Evolutionary conservation across 768 basidiomycete species (phyloP), one percentile per base, ranked within the genome.

Genomic region (Termitomyces sp.): DNA sequence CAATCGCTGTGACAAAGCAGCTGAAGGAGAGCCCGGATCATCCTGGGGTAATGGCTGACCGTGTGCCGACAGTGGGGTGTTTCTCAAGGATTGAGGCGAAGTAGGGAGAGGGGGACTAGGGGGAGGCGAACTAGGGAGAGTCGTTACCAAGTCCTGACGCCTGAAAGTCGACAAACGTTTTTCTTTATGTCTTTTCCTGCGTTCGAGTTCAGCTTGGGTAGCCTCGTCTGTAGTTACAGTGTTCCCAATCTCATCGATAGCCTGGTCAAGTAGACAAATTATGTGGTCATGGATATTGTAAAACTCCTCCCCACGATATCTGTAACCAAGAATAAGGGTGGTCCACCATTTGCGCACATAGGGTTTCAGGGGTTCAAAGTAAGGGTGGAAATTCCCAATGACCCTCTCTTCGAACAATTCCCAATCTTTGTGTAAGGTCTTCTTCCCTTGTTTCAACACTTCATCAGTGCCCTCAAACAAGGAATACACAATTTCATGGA

Each of bases 301-400:
- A 12, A 37, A 53, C 24, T 54, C 54, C 10, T 28, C 28, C 28
- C 28, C 44, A 2, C 26, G 44, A 10, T 45, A n/a, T 9, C 1
- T 10, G 17, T 45, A 28, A n/a, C 44, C 44, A 45, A 45, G 44
- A 45, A 28, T 8, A 6, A 54, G 45, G 46, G 19, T 54, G 6
- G 14, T 21, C 49, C 48, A 56, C 55, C 55, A 56, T n/a, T 26
- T 14, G 21, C 10, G 37, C 17, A 51, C 49, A 22, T 38, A 41
- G 1, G 55, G 34, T 35, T 51, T 46, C 8, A 56, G 49, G 14
- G 32, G 22, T 14, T 51, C 12, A 17, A 51, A 56, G 44, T 51
- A 45, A 26, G 43, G 49, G 17, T 44, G 43, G 8, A 44, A 44
- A 22, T 44, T 1, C 17, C 3, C 24, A 6, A 44, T 4, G 17